Base-by-base conservation (phyloP, 805 yeast genomes). In the Candida loeiensis region DNA sequence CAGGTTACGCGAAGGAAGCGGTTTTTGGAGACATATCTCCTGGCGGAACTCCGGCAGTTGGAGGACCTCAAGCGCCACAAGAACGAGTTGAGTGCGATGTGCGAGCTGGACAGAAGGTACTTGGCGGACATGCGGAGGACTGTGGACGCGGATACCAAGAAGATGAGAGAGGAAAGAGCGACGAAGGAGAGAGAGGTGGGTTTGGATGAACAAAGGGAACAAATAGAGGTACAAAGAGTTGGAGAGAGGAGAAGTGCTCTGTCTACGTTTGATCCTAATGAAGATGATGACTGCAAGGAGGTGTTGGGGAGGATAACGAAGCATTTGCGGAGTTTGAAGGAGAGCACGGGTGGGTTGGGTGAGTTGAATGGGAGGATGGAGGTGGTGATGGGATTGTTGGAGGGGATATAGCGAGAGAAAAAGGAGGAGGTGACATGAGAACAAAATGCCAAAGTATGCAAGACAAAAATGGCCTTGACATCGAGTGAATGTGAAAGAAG, bases 11-110 rank as follows among this genome's bases (percentile, higher is more conserved):
- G 61, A 27, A 45, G 60, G 18, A 60, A 58, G 36, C 51, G 50
- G 13, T 51, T 49, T 25, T 27, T 64, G 33, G 73, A 68, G 41
- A 60, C 69, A 11, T 59, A 62, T 40, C 49, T 68, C 13, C 63
- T 55, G 64, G 72, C 73, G 2, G 74, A 69, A 44, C 32, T 59
- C 25, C 61, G 61, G 36, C 73, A 67, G 43, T 50, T 67, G 28
- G 46, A 52, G 24, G 67, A 62, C 7, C 49, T 69, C 13, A 58
- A 63, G 36, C 43, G 45, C 6, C 51, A 61, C 42, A 51, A 54
- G 34, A 46, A 49, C 8, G 53, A 56, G 14, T 42, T 58, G 4
- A 45, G 60, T 19, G 39, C 45, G 25, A 45, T 47, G 18, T 57
- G 54, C 46, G 49, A 58, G 34, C 61, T 55, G 57, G 74, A 69